Evolutionary conservation across 768 basidiomycete species (phyloP), one percentile per base, ranked within the genome.

Genomic region (Hericium coralloides): DNA sequence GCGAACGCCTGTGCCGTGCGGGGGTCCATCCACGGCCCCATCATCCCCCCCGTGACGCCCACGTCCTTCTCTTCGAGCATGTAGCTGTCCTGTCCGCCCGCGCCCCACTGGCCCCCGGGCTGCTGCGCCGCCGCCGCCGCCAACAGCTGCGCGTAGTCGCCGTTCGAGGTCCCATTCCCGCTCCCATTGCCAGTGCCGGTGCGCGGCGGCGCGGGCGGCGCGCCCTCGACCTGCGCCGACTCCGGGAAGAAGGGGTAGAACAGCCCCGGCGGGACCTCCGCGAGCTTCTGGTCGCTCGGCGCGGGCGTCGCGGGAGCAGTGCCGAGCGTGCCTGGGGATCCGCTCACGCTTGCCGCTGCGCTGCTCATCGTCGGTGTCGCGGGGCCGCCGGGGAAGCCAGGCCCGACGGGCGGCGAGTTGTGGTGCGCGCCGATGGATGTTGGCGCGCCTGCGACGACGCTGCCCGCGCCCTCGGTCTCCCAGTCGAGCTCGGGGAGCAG

Each of bases 221-320:
- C 38, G 43, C 37, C 31, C 23, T 54, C 14, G 14, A 54, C 8
- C 38, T 54, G 23, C 18, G 62, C 26, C 64, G 55, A 39, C 61
- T 89, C 87, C 0, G 87, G 83, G 64, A 77, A 89, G 73, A 89
- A 88, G 0, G 89, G 89, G 64, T 87, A 92, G 71, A 92, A 91
- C 47, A 89, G 68, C 31, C 76, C 78, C 6, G 79, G 72, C 2
- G 88, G 87, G 47, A 91, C 75, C 18, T 90, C 87, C 1, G 81
- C 83, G 38, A 90, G 77, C 53, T 67, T 65, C 58, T 64, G 64
- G 55, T 64, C 65, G 9, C 53, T 53, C 1, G 52, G 43, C n/a
- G 58, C 56, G 12, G 52, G 49, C 25, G 60, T 57, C 47, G 52
- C 31, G 39, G 50, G 48, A 17, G 55, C 37, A 7, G 52, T 14